Evolutionary conservation across 139 green algal species (phyloP), one percentile per base, ranked within the genome.

Genomic region (Zygnema cylindricum): DNA sequence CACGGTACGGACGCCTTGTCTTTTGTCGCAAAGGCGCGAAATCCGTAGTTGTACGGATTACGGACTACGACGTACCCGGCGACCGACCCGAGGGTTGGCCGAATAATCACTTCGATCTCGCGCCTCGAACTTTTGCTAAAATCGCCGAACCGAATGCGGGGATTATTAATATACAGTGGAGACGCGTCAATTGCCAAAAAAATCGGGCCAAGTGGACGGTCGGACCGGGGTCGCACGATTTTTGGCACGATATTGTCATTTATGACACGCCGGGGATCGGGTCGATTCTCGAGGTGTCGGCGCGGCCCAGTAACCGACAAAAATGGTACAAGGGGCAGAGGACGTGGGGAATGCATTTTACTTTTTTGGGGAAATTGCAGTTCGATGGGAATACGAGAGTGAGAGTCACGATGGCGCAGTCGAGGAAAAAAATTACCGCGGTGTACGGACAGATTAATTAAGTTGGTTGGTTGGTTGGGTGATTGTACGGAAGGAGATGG

Each of bases 91-190:
- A 16, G 7, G 49, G 49, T 7, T 85, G 78, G 78, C 78, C 78
- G 11, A 71, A 85, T 16, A 85, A 85, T 2, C 78, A 85, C 78
- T 85, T 85, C 78, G 78, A 85, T 63, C 69, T 85, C 36, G 35
- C 76, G 49, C 38, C 25, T 33, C 76, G 33, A 22, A 41, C 49
- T 78, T 85, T 76, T 23, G 41, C 40, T 38, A 35, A 81, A 7
- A 76, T 85, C 35, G 78, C 78, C 7, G 78, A 43, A 33, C 35
- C 42, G 16, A 30, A 30, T 3, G 38, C 78, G 78, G 78, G 78
- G n/a, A 32, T 57, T 23, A 38, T 85, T 16, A 85, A 85, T 41
- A 23, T 85, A 11, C 30, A 38, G 78, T 85, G 38, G 38, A 55
- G 38, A 7, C 35, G 78, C 36, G 78, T 85, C 21, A 16, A 0